These are phyloP conservation scores for Rhizophlyctis rosea DNA, from an alignment of 192 early-diverging fungal species.

Conservation along the genomic window DNA sequence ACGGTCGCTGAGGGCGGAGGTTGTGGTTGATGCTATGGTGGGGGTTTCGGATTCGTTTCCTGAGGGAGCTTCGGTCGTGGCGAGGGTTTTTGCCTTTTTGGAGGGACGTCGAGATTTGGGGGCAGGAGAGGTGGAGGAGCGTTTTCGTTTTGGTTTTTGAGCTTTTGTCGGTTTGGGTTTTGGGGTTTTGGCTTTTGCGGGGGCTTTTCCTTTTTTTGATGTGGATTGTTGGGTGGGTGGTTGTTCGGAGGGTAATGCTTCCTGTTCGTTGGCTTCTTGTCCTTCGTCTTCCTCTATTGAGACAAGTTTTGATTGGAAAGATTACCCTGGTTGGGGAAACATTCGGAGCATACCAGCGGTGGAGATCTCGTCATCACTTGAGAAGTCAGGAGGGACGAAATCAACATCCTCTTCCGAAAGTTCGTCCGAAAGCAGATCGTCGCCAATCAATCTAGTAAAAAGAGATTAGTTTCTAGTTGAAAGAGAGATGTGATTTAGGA, in stretches of 20 bases:
- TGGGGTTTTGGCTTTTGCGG: neutral
- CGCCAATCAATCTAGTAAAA: neutral
- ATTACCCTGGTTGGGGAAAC: neutral
- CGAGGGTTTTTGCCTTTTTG: neutral
- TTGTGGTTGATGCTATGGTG: no score
- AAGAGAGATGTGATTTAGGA: no score
- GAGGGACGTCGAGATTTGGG: no score
- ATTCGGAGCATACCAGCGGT: neutral
- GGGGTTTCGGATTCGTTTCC: no score
- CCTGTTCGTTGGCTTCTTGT: constrained; percentile 1
- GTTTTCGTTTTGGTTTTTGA: no score
- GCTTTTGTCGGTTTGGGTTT: neutral
- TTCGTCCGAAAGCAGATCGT: neutral
- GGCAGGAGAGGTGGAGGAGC: no score
- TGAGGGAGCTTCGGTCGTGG: neutral
- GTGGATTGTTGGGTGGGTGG: neutral
- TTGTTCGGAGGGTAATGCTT: neutral
- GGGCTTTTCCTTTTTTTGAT: neutral
- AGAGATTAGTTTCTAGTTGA: no score
- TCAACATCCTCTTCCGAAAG: neutral
- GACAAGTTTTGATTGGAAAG: no score
- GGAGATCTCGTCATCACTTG: neutral
- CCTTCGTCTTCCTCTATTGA: neutral
- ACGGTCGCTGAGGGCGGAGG: neutral
- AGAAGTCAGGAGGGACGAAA: neutral